Percentiles rank a stretch among this genome's conserved stretches.
Evolutionary conservation across 306 rosid genomes (phyloP).

Genomic region (Cicer judaicum): DNA sequence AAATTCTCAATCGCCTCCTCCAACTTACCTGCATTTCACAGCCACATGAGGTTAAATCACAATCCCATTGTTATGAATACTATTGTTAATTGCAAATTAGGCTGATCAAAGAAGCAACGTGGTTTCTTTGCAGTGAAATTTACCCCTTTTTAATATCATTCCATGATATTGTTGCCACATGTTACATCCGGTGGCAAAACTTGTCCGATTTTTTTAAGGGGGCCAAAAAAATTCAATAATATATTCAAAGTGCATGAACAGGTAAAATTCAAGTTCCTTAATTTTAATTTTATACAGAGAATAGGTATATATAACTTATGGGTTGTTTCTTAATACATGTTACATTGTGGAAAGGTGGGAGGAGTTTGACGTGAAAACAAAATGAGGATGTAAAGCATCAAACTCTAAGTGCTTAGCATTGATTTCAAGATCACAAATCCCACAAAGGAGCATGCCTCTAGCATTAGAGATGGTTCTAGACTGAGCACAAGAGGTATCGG

Average conservation of each 20-base stretch:
- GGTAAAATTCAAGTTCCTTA: background rate
- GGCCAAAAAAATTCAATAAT: background rate
- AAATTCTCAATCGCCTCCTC: slow-evolving; percentile 78
- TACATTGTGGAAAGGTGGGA: background rate
- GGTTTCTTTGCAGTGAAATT: background rate
- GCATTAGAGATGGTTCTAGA: slow-evolving; percentile 5
- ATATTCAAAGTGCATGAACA: background rate
- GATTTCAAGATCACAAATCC: background rate
- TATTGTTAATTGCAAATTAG: background rate
- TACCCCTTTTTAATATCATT: background rate
- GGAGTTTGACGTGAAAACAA: background rate
- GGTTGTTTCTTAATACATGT: background rate
- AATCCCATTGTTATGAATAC: background rate
- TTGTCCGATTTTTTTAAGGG: no score
- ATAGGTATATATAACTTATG: background rate
- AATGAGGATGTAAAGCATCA: slow-evolving; percentile 2
- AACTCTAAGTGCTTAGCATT: background rate
- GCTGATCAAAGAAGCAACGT: background rate
- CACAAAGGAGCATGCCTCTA: background rate
- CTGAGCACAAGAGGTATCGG: background rate
- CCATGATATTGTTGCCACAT: background rate
- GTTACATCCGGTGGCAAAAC: no score
- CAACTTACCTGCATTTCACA: slow-evolving; percentile 61
- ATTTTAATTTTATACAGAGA: background rate
- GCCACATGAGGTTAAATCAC: slow-evolving; percentile 7